Conservation (phyloP, 2,329 filamentous ascomycete species). For the Pestalotiopsis sp. region DNA sequence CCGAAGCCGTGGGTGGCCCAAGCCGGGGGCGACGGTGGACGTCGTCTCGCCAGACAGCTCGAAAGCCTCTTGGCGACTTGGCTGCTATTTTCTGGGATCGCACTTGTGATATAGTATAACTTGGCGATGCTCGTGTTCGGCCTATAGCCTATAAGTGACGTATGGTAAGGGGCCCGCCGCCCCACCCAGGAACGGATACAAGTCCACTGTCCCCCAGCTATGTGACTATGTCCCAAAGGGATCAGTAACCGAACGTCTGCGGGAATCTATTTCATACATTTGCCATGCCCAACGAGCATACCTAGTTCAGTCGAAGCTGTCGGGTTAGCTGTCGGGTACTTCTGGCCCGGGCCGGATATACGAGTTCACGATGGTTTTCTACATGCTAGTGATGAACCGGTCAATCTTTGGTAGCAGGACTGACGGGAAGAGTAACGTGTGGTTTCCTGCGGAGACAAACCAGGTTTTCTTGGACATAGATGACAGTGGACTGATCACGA, state of each 20-base stretch:
- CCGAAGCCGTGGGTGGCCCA: too few species aligned
- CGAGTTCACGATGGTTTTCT: background rate
- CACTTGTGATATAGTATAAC: background rate
- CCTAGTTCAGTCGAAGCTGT: background rate
- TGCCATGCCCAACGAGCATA: background rate
- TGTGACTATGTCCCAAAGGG: background rate
- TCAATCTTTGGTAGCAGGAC: background rate
- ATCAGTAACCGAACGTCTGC: background rate
- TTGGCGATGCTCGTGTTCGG: conserved; percentile 1
- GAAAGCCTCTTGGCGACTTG: background rate
- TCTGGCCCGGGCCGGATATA: background rate
- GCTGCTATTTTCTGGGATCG: background rate
- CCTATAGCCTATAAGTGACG: conserved; percentile 5
- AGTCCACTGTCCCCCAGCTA: background rate
- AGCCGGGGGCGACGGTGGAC: too few species aligned
- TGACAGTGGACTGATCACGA: background rate
- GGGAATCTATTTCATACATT: background rate
- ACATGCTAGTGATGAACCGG: background rate
- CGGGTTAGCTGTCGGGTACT: background rate
- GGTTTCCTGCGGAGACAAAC: background rate
- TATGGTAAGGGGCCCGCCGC: background rate
- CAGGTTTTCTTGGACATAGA: background rate
- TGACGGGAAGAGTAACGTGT: background rate
- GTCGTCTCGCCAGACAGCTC: too few species aligned
- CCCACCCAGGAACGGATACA: background rate